These are phyloP conservation scores for Thielaviopsis ethacetica DNA, from an alignment of 2,329 filamentous ascomycete species.

Conservation along the genomic window DNA sequence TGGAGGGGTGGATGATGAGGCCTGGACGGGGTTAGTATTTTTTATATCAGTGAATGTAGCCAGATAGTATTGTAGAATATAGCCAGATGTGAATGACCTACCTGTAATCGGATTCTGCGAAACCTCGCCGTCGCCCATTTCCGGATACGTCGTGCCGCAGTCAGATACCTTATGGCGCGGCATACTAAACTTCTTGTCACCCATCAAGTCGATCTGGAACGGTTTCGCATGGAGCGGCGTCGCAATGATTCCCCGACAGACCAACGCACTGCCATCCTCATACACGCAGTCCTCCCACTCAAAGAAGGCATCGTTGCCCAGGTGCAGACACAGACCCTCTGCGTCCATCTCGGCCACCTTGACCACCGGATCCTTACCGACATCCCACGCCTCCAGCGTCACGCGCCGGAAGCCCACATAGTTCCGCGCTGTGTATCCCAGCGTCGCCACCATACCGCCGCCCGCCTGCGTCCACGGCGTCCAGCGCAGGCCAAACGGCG, in stretches of 20 bases:
- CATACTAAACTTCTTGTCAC: constrained; percentile 13
- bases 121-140: constrained; percentile 14
- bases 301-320: constrained; percentile 36
- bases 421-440: constrained; percentile 34
- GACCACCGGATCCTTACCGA: constrained; percentile 22
- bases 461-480: constrained; percentile 30
- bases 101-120: constrained; percentile 30
- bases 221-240: constrained; percentile 33
- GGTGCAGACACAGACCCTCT: constrained; percentile 31
- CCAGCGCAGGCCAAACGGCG: constrained; percentile 36
- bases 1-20: constrained; percentile 26
- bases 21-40: constrained; percentile 20
- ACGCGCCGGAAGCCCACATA: constrained; percentile 39
- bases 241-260: constrained; percentile 36
- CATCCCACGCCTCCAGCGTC: constrained; percentile 24
- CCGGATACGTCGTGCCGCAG: constrained; percentile 31
- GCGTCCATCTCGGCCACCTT: constrained; percentile 25
- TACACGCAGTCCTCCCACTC: constrained; percentile 38
- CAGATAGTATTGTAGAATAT: too few relatives aligned
- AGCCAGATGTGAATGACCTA: constrained; percentile 15
- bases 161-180: constrained; percentile 24
- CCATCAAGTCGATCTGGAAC: constrained; percentile 31
- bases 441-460: constrained; percentile 20
- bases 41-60: too few relatives aligned
- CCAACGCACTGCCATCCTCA: constrained; percentile 21